Base-by-base conservation (phyloP, 805 yeast species). In the Ogataea nitratoaversa region DNA sequence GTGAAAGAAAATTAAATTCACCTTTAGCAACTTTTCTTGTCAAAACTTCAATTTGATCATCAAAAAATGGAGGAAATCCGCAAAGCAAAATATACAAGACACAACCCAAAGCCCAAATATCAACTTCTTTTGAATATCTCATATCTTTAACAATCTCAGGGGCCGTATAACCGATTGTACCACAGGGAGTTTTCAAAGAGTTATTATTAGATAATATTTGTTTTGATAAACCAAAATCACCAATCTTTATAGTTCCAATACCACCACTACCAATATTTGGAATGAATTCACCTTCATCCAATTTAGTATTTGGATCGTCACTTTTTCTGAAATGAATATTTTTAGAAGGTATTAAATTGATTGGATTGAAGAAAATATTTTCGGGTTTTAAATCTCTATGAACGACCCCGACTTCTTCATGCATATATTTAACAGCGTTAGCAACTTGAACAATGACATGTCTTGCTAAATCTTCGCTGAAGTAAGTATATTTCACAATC, bases 41-140 rank as follows among this genome's bases (percentile, higher is more conserved):
- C 44, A 85, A 69, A 2, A 74, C 70, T 43, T 83, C 90, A 45
- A 82, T 82, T 43, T 80, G 67, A 56, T 85, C 93, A 57, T 87
- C 95, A 62, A 89, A 93, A 58, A 93, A 93, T 5, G 99, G 99
- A 1, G 99, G 99, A 65, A 93, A 93, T 3, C 99, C 99, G 67
- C 98, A 93, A 27, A 93, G 67, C 32, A 93, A 68, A 0, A 98
- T 93, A 59, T 93, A 93, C 40, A 93, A 66, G 0, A 93, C 96
- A 66, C 99, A 93, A 0, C 99, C 99, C 40, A 93, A 70, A 5
- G 97, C 97, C 99, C 99, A 93, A 93, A 93, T 87, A 60, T 93
- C 99, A 28, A 93, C 99, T 48, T 89, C 84, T 67, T 86, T 88
- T 2, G 96, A 85, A 59, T 93, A 93, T 34, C 81, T 74, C 66